Evolutionary conservation across 2,329 filamentous ascomycete genomes (phyloP), one percentile per base, ranked within the genome.

Genomic region (Trichophyton rubrum): DNA sequence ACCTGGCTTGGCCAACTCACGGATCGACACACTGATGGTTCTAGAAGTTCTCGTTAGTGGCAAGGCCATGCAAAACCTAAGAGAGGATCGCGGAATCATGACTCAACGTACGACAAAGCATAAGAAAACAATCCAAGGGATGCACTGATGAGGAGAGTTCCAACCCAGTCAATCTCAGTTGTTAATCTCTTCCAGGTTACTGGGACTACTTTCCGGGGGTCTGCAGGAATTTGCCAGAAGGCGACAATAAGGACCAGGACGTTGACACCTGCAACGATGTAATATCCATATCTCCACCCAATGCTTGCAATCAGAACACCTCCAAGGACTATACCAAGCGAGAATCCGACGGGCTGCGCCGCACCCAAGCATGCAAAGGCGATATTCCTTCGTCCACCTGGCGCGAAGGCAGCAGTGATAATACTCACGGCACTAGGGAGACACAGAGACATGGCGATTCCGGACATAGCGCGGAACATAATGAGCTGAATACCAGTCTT

Each of bases 221-320:
- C 61, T n/a, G 59, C 55, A 1, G 62, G 62, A 58, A 63, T 61
- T 41, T 61, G 59, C 62, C 62, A 63, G 11, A 41, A 41, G 1
- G 59, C 62, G 17, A 63, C 38, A 11, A 59, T 40, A 24, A 61
- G 43, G 22, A 63, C 24, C 13, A 58, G 22, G 35, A 61, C 30
- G 55, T 59, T 79, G 38, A 79, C 64, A 4, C 74, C 76, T 0
- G 77, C 76, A 17, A 72, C 69, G 2, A 81, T 71, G 63, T 81
- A 78, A 64, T 78, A 84, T 1, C 78, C 80, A 63, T 72, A 77
- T 58, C 80, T 68, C 81, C 80, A 83, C 2, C 79, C 78, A 49
- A 80, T 74, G 0, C 71, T 74, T 27, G 78, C 73, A 45, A 83
- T 74, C 1, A 83, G 68, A 0, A 81, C 64, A 62, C 80, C 79